These are phyloP conservation scores for Tylopilus felleus DNA, from an alignment of 768 basidiomycete genomes.

Conservation along the genomic window DNA sequence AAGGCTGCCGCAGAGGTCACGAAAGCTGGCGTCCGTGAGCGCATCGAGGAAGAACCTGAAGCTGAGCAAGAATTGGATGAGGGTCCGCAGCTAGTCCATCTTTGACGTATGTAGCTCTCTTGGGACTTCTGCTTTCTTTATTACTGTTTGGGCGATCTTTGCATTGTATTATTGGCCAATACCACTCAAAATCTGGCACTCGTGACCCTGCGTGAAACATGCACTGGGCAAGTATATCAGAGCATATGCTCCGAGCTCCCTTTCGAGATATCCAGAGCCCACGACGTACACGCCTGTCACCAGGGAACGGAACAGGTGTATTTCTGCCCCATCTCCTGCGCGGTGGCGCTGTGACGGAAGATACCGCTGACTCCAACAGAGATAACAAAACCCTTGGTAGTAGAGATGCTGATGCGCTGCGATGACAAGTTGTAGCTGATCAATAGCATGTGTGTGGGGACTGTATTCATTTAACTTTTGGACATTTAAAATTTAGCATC, in stretches of 20 bases:
- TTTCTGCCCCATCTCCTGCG: neutral
- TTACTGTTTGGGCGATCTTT: conserved; percentile 4
- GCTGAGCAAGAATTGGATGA: conserved; percentile 57
- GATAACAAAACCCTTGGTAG: neutral
- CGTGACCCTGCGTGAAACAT: neutral
- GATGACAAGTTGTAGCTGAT: neutral
- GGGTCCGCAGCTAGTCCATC: neutral
- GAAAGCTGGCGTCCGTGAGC: conserved; percentile 50
- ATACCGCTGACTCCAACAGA: neutral
- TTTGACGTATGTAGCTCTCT: neutral
- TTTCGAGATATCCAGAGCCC: neutral
- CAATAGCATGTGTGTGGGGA: neutral
- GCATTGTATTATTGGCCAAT: conserved; percentile 8
- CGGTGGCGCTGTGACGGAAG: neutral
- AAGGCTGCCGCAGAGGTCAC: conserved; percentile 48
- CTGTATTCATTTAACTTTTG: neutral
- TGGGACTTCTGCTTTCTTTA: conserved; percentile 2
- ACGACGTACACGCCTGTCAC: neutral
- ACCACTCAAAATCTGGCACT: neutral
- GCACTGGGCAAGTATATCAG: neutral
- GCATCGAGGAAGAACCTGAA: conserved; percentile 67
- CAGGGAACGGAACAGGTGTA: neutral
- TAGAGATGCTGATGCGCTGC: neutral
- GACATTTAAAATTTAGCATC: too few relatives aligned
- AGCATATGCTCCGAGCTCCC: neutral